A percentile compares a stretch with the other conserved stretches of the same genome.
Evolutionary conservation across 179 eudicot species (phyloP).

Genomic region (Kewa caespitosa): DNA sequence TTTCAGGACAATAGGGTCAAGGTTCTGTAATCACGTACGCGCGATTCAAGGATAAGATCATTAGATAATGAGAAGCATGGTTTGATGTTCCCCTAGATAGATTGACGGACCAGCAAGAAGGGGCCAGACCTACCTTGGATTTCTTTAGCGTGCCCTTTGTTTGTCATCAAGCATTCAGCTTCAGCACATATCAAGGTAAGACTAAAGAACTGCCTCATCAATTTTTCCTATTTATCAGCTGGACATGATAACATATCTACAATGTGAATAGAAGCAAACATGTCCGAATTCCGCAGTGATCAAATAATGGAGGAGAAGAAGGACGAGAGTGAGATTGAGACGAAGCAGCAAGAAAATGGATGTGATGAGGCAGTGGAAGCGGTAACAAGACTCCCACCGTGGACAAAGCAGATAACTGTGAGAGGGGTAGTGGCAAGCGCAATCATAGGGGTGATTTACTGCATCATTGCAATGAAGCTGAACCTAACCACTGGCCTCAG

Average conservation of each 20-base stretch:
- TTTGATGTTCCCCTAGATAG: not conserved
- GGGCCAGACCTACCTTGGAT: not conserved
- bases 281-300: not conserved
- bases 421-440: conserved; percentile 71
- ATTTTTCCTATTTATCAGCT: not conserved
- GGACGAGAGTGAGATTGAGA: not conserved
- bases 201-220: not conserved
- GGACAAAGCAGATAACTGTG: conserved; percentile 70
- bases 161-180: conserved; percentile 9
- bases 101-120: not conserved
- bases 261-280: not conserved
- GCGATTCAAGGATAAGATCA: no score
- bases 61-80: not conserved
- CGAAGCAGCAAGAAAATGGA: not conserved
- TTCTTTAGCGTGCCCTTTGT: not conserved
- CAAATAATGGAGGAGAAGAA: conserved; percentile 9
- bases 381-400: conserved; percentile 47
- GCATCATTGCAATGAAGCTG: conserved; percentile 70
- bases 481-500: conserved; percentile 71
- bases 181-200: conserved; percentile 6
- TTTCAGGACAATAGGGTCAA: no score
- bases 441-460: conserved; percentile 49
- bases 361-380: conserved; percentile 16
- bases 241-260: not conserved
- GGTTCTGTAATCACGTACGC: no score